phyloP scores from a whole-genome alignment of 768 basidiomycete species.

The Termitomyces sp. region DNA sequence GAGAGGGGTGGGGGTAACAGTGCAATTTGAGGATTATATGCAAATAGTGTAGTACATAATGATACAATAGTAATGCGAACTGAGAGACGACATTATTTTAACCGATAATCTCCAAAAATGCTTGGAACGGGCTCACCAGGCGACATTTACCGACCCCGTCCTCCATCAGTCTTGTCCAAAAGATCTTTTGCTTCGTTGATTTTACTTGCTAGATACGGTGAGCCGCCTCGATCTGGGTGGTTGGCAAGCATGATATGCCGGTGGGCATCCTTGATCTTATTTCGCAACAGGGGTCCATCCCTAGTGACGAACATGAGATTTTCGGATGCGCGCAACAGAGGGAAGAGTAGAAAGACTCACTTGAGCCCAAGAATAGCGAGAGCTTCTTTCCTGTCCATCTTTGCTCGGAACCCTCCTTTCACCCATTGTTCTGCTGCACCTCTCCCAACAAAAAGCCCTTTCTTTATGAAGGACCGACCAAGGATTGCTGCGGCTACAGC shows the following conservation, averaged over 20 bases:
- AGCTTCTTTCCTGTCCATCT: constrained; percentile 97
- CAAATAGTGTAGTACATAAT: constrained; percentile 13
- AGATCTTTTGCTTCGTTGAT: constrained; percentile 98
- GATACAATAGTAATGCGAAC: constrained; percentile 15
- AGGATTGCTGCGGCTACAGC: constrained; percentile 75
- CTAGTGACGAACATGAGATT: constrained; percentile 36
- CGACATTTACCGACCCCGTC: constrained; percentile 27
- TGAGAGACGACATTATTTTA: background rate
- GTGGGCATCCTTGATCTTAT: constrained; percentile 89
- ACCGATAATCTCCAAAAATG: background rate
- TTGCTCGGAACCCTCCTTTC: constrained; percentile 91
- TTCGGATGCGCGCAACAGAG: constrained; percentile 5
- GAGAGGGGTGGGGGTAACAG: constrained; percentile 9
- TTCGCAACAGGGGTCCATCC: constrained; percentile 76
- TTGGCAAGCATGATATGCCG: constrained; percentile 97
- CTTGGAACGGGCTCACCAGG: constrained; percentile 4
- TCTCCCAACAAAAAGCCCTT: constrained; percentile 55
- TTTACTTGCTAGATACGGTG: constrained; percentile 98
- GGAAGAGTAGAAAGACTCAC: constrained; percentile 45
- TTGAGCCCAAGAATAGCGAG: constrained; percentile 88
- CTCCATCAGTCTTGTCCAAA: constrained; percentile 75
- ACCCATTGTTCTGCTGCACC: constrained; percentile 79
- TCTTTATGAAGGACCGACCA: constrained; percentile 68
- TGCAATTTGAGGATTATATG: constrained; percentile 13
- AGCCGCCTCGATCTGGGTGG: constrained; percentile 97